These are phyloP conservation scores for Alternaria hordeiaustralica DNA, from an alignment of 2,329 filamentous ascomycete species.

Conservation along the genomic window DNA sequence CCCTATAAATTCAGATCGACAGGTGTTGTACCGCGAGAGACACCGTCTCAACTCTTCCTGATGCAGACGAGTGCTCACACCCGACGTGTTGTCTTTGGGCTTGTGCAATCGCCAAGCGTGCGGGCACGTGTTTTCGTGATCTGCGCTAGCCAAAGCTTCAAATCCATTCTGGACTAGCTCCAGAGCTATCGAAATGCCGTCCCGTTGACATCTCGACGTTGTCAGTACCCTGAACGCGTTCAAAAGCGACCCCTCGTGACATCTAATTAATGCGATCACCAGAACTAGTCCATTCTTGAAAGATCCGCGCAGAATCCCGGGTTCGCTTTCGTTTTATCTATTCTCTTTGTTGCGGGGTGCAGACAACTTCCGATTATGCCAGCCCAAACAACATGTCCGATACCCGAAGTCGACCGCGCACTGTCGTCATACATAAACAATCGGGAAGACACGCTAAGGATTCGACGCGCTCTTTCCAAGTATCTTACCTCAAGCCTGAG, in stretches of 20 bases:
- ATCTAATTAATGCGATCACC: not conserved
- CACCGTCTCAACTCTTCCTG: not conserved
- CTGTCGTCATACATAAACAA: constrained; percentile 46
- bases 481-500: constrained; percentile 41
- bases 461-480: constrained; percentile 42
- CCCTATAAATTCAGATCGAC: constrained; percentile 1
- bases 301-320: not conserved
- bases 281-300: not conserved
- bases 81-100: not conserved
- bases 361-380: constrained; percentile 23
- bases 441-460: constrained; percentile 46
- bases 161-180: not conserved
- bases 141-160: not conserved
- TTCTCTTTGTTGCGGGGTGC: not conserved
- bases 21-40: not conserved
- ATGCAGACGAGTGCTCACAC: not conserved
- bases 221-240: not conserved
- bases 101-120: constrained; percentile 1
- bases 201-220: not conserved
- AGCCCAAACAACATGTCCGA: constrained; percentile 40
- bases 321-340: not conserved
- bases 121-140: constrained; percentile 6
- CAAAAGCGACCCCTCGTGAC: not conserved
- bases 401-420: constrained; percentile 46
- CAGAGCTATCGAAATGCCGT: not conserved